Base-by-base conservation (phyloP, 345 rosid genomes). In the Kernera saxatilis region DNA sequence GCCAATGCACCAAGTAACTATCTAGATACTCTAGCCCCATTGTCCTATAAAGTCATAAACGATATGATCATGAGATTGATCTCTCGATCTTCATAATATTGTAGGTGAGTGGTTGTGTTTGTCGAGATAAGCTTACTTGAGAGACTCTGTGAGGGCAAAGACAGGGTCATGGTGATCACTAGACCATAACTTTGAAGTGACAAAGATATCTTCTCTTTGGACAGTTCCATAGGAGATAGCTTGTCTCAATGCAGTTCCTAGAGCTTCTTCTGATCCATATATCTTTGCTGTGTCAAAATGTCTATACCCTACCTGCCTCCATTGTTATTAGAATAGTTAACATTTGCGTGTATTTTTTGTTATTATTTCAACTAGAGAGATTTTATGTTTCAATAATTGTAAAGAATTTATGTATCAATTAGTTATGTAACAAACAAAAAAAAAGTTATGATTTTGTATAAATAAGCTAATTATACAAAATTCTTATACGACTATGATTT, bases 1-100 rank as follows among this genome's bases (percentile, higher is more conserved):
- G 98, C 97, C 97, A 93, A 70, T 93, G 98, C 75, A 93, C 96
- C 81, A 93, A 69, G 59, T 93, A 93, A 91, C 86, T 80, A 77
- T 93, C 98, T 51, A 84, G 11, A 54, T 85, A 84, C 54, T 93
- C 96, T 86, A 90, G 82, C 19, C 84, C 85, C 84, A 85, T 30
- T 13, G 67, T 83, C 85, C 97, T 90, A 56, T 59, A 5, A 29
- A 9, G 18, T 26, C 29, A 29, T 12, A 55, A 37, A 19, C 5
- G 36, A 44, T 8, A 27, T 48, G 60, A 18, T 73, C 25, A 46
- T 58, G 53, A 57, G 45, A 65, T 48, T 29, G 27, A 18, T 26
- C 13, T 26, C 13, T 35, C 0, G 13, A 54, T 12, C 60, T 57
- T 46, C 32, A 6, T 13, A 33, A 36, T 52, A 59, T 43, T 26